A percentile compares a stretch with the other conserved stretches of the same genome.
Evolutionary conservation across 352 stramenopile species (phyloP).

Genomic region (Lagenidium sp.): DNA sequence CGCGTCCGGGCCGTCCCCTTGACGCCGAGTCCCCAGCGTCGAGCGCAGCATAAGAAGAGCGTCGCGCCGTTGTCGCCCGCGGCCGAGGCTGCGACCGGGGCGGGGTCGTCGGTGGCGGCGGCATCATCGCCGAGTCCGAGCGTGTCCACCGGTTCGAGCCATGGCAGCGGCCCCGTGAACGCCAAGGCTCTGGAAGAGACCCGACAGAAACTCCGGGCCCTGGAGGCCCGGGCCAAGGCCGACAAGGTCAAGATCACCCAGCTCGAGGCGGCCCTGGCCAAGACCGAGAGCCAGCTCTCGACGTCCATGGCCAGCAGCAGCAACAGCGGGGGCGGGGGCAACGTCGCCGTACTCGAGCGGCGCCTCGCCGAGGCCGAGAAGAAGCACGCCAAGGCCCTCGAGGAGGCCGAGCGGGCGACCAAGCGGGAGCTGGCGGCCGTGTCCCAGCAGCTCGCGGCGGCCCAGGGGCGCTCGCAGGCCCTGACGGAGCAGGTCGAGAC

Average conservation of each 20-base stretch:
- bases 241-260: constrained; percentile 73
- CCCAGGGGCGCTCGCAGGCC: constrained; percentile 27
- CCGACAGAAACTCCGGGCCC: constrained; percentile 65
- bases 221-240: constrained; percentile 55
- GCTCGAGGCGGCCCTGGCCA: constrained; percentile 49
- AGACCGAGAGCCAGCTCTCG: constrained; percentile 40
- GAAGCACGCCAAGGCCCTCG: constrained; percentile 60
- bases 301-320: not conserved
- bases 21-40: constrained; percentile 3
- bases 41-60: not conserved
- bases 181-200: constrained; percentile 41
- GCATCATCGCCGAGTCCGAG: too few relatives aligned
- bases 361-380: constrained; percentile 69
- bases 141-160: too few relatives aligned
- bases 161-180: constrained; percentile 14
- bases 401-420: constrained; percentile 50
- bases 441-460: constrained; percentile 33
- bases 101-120: constrained; percentile 2
- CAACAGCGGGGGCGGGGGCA: constrained; percentile 8
- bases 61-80: not conserved
- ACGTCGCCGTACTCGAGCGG: constrained; percentile 28
- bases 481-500: constrained; percentile 41
- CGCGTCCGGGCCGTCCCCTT: not conserved
- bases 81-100: not conserved
- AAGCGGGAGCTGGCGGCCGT: constrained; percentile 40